These are phyloP conservation scores for Populus trichocarpa DNA, from an alignment of 441 rosid genomes.

Conservation along the genomic window DNA sequence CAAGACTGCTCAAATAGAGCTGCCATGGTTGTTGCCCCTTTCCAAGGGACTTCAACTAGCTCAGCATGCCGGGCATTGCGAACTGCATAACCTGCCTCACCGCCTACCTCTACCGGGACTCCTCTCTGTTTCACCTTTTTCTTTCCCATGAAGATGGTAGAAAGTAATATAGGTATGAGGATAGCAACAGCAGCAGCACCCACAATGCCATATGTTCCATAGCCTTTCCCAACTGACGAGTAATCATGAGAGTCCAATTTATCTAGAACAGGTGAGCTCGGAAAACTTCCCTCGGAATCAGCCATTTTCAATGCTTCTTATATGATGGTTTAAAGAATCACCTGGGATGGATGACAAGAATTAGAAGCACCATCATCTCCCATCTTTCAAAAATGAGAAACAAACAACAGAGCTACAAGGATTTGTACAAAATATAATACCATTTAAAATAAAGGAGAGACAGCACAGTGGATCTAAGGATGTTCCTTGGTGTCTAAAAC, in stretches of 20 bases:
- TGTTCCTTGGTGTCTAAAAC: not conserved
- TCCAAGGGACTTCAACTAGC: constrained; percentile 74
- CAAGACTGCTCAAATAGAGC: constrained; percentile 81
- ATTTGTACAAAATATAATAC: not conserved
- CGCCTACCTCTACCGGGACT: constrained; percentile 55
- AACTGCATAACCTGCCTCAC: constrained; percentile 72
- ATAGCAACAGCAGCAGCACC: constrained; percentile 48
- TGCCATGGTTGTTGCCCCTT: constrained; percentile 75
- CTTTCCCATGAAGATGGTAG: constrained; percentile 40
- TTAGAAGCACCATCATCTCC: constrained; percentile 3
- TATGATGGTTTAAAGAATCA: constrained; percentile 10
- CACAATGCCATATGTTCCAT: constrained; percentile 53
- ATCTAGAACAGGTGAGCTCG: constrained; percentile 18
- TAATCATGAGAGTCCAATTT: constrained; percentile 27
- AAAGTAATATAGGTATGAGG: constrained; percentile 51
- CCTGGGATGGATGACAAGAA: constrained; percentile 10
- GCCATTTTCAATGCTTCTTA: constrained; percentile 27
- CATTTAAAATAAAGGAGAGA: not conserved
- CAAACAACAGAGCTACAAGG: not conserved
- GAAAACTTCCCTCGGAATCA: constrained; percentile 34
- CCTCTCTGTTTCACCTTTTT: constrained; percentile 76
- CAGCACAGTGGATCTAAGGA: no score
- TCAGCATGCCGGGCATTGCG: constrained; percentile 44
- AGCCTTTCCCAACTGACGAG: constrained; percentile 28
- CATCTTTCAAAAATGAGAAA: not conserved